phyloP scores from a whole-genome alignment of 345 rosid genomes.

The Firmiana major region DNA sequence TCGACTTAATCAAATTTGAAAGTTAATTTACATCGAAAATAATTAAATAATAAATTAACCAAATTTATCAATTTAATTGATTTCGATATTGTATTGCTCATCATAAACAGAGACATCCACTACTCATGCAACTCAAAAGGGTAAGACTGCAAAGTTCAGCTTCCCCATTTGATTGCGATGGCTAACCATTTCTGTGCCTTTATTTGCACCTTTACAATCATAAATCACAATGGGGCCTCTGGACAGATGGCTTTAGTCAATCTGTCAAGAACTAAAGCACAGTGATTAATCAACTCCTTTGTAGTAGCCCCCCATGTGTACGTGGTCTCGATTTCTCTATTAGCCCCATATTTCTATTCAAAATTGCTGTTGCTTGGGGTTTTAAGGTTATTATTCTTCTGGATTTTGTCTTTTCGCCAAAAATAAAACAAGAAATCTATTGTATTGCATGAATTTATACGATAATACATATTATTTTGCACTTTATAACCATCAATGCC shows the following conservation, averaged over 20 bases:
- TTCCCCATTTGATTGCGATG: conserved; percentile 3
- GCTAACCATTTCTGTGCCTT: not conserved
- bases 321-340: not conserved
- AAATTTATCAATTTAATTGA: too few relatives aligned
- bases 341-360: not conserved
- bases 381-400: not conserved
- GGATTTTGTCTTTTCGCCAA: not conserved
- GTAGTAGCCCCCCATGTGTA: not conserved
- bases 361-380: not conserved
- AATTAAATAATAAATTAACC: too few relatives aligned
- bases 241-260: not conserved
- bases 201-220: conserved; percentile 3
- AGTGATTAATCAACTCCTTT: not conserved
- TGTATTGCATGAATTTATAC: not conserved
- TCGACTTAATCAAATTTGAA: too few relatives aligned
- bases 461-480: not conserved
- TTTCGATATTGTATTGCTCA: too few relatives aligned
- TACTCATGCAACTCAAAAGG: not conserved
- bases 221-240: not conserved
- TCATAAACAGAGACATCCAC: too few relatives aligned
- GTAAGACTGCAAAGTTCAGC: not conserved
- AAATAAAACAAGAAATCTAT: not conserved
- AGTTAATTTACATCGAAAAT: too few relatives aligned
- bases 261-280: not conserved
- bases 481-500: not conserved